Conservation (phyloP, 768 basidiomycete genomes). For the Leccinum obscurum region DNA sequence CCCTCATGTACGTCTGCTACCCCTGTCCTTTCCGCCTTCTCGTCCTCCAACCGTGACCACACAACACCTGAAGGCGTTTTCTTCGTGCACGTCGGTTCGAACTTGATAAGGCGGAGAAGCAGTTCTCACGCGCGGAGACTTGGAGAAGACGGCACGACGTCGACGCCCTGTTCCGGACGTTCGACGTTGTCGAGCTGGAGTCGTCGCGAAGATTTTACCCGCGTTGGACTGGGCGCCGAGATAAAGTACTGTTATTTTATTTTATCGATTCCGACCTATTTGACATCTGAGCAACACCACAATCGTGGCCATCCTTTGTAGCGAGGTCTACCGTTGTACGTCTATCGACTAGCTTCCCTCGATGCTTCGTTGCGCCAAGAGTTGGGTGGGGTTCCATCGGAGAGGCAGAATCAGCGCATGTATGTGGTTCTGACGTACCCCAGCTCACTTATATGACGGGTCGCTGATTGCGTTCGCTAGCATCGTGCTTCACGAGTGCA, state of each 20-base stretch:
- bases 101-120: slow-evolving; percentile 58
- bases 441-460: no score
- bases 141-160: slow-evolving; percentile 71
- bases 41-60: not conserved
- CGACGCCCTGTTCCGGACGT: slow-evolving; percentile 58
- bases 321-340: slow-evolving; percentile 72
- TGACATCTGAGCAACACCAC: not conserved
- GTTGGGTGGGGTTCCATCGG: slow-evolving; percentile 50
- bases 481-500: slow-evolving; percentile 61
- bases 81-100: slow-evolving; percentile 78
- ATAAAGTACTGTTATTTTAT: slow-evolving; percentile 50
- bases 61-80: slow-evolving; percentile 59
- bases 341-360: slow-evolving; percentile 72
- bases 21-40: not conserved
- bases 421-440: slow-evolving; percentile 32
- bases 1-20: slow-evolving; percentile 54
- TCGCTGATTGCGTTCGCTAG: slow-evolving; percentile 34
- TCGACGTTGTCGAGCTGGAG: slow-evolving; percentile 62
- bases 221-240: slow-evolving; percentile 76
- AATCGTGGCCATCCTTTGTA: slow-evolving; percentile 24
- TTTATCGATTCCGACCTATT: not conserved
- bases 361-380: slow-evolving; percentile 54
- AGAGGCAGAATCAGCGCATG: slow-evolving; percentile 71
- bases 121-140: slow-evolving; percentile 64
- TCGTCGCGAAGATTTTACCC: slow-evolving; percentile 66